These are phyloP conservation scores for Nigrospora sphaerica DNA, from an alignment of 2,329 filamentous ascomycete species.

Conservation along the genomic window DNA sequence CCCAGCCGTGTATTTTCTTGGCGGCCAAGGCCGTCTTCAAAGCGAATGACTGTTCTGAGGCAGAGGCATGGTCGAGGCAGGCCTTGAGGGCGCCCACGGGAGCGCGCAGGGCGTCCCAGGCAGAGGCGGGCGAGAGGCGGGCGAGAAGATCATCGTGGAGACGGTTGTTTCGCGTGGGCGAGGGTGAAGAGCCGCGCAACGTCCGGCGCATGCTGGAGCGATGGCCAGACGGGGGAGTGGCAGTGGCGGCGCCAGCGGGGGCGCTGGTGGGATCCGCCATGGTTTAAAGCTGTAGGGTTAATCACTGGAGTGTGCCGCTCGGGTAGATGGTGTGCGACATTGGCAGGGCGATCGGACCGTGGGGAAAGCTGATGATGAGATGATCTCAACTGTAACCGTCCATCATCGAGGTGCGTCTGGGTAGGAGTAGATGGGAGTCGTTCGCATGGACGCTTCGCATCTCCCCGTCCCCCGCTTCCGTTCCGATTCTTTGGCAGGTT, in stretches of 20 bases:
- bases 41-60: conserved; percentile 63
- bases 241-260: conserved; percentile 9
- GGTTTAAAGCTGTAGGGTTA: conserved; percentile 12
- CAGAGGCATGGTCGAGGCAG: conserved; percentile 57
- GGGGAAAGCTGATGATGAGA: neutral
- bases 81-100: conserved; percentile 44
- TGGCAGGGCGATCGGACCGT: neutral
- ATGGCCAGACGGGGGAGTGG: conserved; percentile 26
- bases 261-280: conserved; percentile 23
- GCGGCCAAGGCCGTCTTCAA: conserved; percentile 63
- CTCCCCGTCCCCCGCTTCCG: neutral
- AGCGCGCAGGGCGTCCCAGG: conserved; percentile 51
- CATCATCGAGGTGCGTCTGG: neutral
- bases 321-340: conserved; percentile 5
- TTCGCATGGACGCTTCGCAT: neutral
- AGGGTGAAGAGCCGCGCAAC: conserved; percentile 30
- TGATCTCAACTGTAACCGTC: neutral
- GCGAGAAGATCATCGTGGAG: conserved; percentile 51
- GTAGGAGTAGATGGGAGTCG: neutral
- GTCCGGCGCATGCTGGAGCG: conserved; percentile 30
- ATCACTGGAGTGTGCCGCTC: conserved; percentile 7
- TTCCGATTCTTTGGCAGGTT: no score
- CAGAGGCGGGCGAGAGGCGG: conserved; percentile 53
- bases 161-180: conserved; percentile 37
- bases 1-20: conserved; percentile 66